phyloP scores from a whole-genome alignment of 495 filamentous ascomycete species.

The Cairneyella variabilis region DNA sequence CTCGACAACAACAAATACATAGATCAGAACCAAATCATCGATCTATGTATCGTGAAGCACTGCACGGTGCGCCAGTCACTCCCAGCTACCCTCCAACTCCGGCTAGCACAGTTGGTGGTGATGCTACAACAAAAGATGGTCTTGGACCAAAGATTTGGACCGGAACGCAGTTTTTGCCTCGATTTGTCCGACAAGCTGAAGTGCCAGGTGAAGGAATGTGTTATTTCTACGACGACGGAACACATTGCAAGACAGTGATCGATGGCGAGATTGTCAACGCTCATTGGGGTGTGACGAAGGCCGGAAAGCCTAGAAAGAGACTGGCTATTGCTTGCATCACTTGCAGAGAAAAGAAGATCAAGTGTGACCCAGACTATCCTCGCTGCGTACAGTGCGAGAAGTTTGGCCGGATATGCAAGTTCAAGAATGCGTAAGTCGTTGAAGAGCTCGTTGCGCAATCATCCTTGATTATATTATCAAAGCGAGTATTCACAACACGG shows the following conservation, averaged over 20 bases:
- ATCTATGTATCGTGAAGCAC: conserved; percentile 11
- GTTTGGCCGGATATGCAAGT: conserved; percentile 77
- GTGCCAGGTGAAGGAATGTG: conserved; percentile 77
- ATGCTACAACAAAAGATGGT: conserved; percentile 47
- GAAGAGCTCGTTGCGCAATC: not conserved
- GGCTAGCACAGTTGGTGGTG: conserved; percentile 34
- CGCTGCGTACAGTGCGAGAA: conserved; percentile 90
- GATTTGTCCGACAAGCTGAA: conserved; percentile 54
- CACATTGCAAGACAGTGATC: conserved; percentile 76
- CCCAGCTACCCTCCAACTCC: conserved; percentile 36
- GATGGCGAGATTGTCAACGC: conserved; percentile 86
- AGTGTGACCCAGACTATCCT: conserved; percentile 82
- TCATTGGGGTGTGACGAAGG: conserved; percentile 90
- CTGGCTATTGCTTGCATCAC: conserved; percentile 86
- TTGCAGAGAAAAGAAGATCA: conserved; percentile 95
- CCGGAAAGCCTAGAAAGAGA: conserved; percentile 84
- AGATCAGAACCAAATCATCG: conserved; percentile 19
- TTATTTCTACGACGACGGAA: conserved; percentile 86
- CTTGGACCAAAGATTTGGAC: conserved; percentile 60
- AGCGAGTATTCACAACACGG: no score
- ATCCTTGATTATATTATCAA: no score
- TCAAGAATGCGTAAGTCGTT: conserved; percentile 76
- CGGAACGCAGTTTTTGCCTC: conserved; percentile 54
- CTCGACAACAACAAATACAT: conserved; percentile 2
- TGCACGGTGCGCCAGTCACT: conserved; percentile 18